phyloP scores from a whole-genome alignment of 345 rosid species.

The Euphorbia tirucalli region DNA sequence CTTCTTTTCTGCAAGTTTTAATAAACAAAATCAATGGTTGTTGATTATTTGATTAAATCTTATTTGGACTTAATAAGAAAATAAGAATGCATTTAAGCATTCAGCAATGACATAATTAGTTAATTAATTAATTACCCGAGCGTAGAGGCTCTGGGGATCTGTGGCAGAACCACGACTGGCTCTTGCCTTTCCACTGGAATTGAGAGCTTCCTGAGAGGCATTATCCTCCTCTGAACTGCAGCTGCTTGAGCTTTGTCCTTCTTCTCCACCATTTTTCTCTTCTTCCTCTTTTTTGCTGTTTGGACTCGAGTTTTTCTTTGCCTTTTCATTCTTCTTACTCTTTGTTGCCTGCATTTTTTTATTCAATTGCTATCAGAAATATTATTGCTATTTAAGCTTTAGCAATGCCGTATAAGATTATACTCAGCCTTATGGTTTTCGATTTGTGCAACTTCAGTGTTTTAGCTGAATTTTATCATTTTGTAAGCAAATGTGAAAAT shows the following conservation, averaged over 20 bases:
- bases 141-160: constrained; percentile 95
- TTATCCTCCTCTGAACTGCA: constrained; percentile 65
- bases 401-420: no score
- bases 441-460: no score
- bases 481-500: no score
- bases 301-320: constrained; percentile 40
- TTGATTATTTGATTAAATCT: neutral
- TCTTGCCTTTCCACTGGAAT: constrained; percentile 60
- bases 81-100: neutral
- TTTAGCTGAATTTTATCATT: no score
- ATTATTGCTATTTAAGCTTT: neutral
- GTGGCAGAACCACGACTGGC: constrained; percentile 82
- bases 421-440: no score
- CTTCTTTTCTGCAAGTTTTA: constrained; percentile 65
- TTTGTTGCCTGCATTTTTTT: constrained; percentile 22
- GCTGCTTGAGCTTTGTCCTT: constrained; percentile 50
- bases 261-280: constrained; percentile 41
- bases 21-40: neutral
- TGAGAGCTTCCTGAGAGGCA: constrained; percentile 44
- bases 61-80: neutral
- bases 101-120: no score
- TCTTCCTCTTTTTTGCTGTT: constrained; percentile 36
- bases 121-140: constrained; percentile 49
- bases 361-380: neutral
- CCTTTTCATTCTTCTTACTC: constrained; percentile 26